A percentile compares a stretch with the other conserved stretches of the same genome.
Evolutionary conservation across 441 rosid species (phyloP).

Genomic region (Erysimum cheiri): DNA sequence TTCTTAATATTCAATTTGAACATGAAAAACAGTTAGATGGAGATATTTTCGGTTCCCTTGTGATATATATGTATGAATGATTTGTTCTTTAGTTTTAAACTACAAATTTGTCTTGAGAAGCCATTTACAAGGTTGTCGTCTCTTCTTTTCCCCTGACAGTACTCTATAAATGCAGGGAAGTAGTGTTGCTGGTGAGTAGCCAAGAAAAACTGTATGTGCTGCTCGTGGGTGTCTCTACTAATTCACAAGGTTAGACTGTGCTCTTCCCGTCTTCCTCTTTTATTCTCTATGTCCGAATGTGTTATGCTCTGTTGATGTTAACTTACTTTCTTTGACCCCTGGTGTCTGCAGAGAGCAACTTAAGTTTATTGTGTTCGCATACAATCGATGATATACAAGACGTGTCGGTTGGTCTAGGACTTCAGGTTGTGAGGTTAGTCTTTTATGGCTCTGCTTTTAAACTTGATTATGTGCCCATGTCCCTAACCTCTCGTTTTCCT

Average conservation of each 20-base stretch:
- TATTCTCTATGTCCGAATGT: conserved; percentile 30
- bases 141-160: conserved; percentile 30
- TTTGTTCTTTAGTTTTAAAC: not conserved
- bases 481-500: conserved; percentile 39
- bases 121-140: conserved; percentile 8
- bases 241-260: conserved; percentile 70
- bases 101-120: conserved; percentile 3
- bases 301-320: conserved; percentile 28
- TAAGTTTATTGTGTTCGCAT: conserved; percentile 70
- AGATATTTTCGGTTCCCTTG: conserved; percentile 12
- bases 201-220: conserved; percentile 72
- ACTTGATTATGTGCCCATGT: conserved; percentile 25
- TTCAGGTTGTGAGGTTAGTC: conserved; percentile 87
- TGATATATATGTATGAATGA: not conserved
- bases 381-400: conserved; percentile 74
- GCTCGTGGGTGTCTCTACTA: conserved; percentile 63
- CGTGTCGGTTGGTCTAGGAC: conserved; percentile 78
- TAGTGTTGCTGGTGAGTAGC: conserved; percentile 72
- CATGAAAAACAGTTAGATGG: not conserved
- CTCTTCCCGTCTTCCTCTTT: conserved; percentile 20
- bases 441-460: conserved; percentile 34
- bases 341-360: conserved; percentile 57
- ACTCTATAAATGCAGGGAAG: conserved; percentile 62
- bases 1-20: conserved; percentile 23
- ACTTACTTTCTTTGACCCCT: conserved; percentile 40